Conservation (phyloP, 176 grass and related monocot species). For the Carex cristatella region DNA sequence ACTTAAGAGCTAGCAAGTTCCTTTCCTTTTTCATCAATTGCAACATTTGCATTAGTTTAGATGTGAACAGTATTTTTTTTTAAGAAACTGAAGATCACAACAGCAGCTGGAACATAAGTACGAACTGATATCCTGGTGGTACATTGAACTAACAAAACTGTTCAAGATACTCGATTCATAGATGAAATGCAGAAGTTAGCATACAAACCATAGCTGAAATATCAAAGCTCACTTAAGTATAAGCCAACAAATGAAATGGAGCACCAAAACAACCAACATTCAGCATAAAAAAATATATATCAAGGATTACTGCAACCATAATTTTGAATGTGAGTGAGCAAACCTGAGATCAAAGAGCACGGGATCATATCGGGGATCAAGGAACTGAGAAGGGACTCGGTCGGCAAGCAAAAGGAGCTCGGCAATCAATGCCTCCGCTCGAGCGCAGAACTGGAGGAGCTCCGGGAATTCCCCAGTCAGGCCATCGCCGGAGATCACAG, state of each 20-base stretch:
- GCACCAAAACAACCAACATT: background rate
- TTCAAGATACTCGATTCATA: background rate
- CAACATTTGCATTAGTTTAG: background rate
- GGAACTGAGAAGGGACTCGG: slow-evolving; percentile 41
- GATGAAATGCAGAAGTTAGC: background rate
- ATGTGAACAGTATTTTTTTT: background rate
- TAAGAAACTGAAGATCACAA: background rate
- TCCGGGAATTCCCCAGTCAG: slow-evolving; percentile 36
- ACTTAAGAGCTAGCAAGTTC: background rate
- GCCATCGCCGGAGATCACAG: slow-evolving; percentile 13
- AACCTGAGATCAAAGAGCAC: slow-evolving; percentile 77
- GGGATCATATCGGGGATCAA: slow-evolving; percentile 41
- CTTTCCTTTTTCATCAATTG: background rate
- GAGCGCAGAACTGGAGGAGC: slow-evolving; percentile 55
- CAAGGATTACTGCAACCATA: background rate
- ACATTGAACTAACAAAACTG: background rate
- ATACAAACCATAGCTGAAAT: background rate
- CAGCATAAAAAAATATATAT: background rate
- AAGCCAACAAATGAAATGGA: background rate
- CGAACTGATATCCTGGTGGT: background rate
- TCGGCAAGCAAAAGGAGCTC: slow-evolving; percentile 60
- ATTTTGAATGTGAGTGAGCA: background rate
- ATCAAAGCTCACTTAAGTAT: background rate
- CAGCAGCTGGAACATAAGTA: background rate
- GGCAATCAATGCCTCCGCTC: slow-evolving; percentile 53